phyloP scores from a whole-genome alignment of 2,329 filamentous ascomycete genomes.

The Ceratocystis eucalypticola region DNA sequence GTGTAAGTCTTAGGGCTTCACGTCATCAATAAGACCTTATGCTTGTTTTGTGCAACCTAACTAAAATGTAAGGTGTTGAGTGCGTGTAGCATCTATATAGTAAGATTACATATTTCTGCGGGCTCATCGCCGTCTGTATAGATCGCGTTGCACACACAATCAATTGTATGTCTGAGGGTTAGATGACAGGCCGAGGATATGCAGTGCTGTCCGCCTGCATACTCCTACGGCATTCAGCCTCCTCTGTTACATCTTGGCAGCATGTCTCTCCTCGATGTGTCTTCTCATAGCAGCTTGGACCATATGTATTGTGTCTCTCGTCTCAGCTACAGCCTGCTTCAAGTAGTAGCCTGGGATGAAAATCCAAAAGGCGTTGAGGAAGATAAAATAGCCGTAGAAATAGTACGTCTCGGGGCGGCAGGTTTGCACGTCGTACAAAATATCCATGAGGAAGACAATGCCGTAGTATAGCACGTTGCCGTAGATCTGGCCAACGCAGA shows the following conservation, averaged over 20 bases:
- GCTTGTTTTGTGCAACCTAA: not conserved
- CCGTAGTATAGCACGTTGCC: slow-evolving; percentile 40
- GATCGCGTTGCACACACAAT: too few relatives aligned
- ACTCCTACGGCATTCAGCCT: too few relatives aligned
- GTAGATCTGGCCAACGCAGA: slow-evolving; percentile 38
- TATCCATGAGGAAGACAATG: slow-evolving; percentile 33
- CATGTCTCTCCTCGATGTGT: not conserved
- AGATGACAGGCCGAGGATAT: too few relatives aligned
- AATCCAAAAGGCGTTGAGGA: slow-evolving; percentile 42
- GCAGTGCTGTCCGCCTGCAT: too few relatives aligned
- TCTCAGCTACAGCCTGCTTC: slow-evolving; percentile 23
- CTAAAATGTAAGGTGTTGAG: not conserved
- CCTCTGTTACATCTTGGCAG: not conserved
- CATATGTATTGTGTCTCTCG: slow-evolving; percentile 15
- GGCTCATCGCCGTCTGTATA: too few relatives aligned
- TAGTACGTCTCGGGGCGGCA: slow-evolving; percentile 39
- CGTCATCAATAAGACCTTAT: not conserved
- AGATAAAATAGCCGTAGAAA: slow-evolving; percentile 40
- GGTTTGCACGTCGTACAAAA: slow-evolving; percentile 30
- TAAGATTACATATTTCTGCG: too few relatives aligned
- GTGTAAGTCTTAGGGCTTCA: not conserved
- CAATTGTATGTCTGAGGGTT: too few relatives aligned
- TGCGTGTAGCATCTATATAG: too few relatives aligned
- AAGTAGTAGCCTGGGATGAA: slow-evolving; percentile 32
- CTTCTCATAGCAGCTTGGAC: slow-evolving; percentile 10